A percentile compares a stretch with the other conserved stretches of the same genome.
Evolutionary conservation across 1,284 basidiomycete genomes (phyloP).

Genomic region (Ceratobasidium sp.): DNA sequence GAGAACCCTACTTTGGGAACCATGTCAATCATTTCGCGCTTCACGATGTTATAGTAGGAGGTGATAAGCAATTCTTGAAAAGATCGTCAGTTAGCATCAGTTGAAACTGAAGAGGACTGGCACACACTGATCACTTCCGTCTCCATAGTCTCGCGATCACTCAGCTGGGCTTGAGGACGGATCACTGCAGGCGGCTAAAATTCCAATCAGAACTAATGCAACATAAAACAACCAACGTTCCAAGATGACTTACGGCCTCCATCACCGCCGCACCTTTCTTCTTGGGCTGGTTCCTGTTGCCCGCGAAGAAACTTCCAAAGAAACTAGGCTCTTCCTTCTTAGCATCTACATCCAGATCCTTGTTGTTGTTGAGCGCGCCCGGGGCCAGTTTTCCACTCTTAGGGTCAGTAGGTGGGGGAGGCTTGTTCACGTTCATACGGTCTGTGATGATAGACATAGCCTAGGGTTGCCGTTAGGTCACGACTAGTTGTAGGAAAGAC

Average conservation of each 20-base stretch:
- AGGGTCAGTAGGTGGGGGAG: slow-evolving; percentile 70
- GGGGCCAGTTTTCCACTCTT: slow-evolving; percentile 73
- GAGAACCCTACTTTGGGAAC: slow-evolving; percentile 74
- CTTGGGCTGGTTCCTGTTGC: slow-evolving; percentile 60
- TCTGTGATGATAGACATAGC: slow-evolving; percentile 93
- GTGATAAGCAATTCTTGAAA: slow-evolving; percentile 83
- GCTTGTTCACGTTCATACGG: slow-evolving; percentile 82
- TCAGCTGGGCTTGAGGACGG: slow-evolving; percentile 91
- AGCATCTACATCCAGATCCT: slow-evolving; percentile 89
- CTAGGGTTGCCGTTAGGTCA: slow-evolving; percentile 53
- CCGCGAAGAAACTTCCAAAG: slow-evolving; percentile 93
- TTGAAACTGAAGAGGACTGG: slow-evolving; percentile 41
- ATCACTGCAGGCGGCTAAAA: slow-evolving; percentile 84
- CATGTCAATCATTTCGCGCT: slow-evolving; percentile 99
- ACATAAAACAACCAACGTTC: slow-evolving; percentile 33
- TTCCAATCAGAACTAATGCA: slow-evolving; percentile 13
- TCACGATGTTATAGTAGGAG: slow-evolving; percentile 97
- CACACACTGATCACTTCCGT: slow-evolving; percentile 98
- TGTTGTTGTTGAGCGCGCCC: slow-evolving; percentile 85
- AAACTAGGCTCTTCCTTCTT: slow-evolving; percentile 93
- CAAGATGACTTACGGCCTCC: slow-evolving; percentile 69
- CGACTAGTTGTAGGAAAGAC: not conserved
- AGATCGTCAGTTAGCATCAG: slow-evolving; percentile 10
- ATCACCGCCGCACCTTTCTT: slow-evolving; percentile 83
- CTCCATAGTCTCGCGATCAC: slow-evolving; percentile 96